phyloP scores from a whole-genome alignment of 1,284 basidiomycete species.

The Rhodotorula glutinis region DNA sequence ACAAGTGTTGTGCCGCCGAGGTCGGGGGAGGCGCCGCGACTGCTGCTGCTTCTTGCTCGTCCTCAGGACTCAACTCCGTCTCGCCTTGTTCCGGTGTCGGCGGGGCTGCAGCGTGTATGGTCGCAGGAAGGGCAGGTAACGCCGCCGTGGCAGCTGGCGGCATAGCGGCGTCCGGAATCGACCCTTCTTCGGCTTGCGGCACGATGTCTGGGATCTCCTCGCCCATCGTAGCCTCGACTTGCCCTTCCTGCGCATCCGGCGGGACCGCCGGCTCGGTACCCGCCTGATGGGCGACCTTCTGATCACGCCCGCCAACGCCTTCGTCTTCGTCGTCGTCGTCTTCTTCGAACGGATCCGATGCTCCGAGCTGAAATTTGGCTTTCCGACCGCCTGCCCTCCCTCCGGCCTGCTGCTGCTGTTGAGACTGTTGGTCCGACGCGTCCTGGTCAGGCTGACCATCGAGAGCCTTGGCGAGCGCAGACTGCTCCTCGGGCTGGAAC shows the following conservation, averaged over 20 bases:
- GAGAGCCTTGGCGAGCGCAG: constrained; percentile 18
- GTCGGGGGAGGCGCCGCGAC: constrained; percentile 4
- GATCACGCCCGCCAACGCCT: background rate
- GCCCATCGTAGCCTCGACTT: background rate
- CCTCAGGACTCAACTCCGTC: background rate
- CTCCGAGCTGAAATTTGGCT: constrained; percentile 28
- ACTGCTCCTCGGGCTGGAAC: constrained; percentile 7
- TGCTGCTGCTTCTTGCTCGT: constrained; percentile 9
- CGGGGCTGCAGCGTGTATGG: constrained; percentile 15
- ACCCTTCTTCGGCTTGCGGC: background rate
- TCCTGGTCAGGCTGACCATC: constrained; percentile 3
- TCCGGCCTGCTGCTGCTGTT: background rate
- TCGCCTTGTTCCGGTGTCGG: background rate
- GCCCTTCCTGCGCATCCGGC: background rate
- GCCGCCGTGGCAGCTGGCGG: constrained; percentile 21
- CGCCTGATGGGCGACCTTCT: background rate
- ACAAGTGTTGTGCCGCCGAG: constrained; percentile 11
- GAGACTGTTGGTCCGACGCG: background rate
- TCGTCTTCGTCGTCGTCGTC: constrained; percentile 9
- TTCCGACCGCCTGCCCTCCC: constrained; percentile 8
- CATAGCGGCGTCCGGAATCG: constrained; percentile 17
- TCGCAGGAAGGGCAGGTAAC: constrained; percentile 15
- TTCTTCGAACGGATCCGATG: constrained; percentile 7
- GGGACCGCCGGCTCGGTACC: background rate
- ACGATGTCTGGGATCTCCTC: background rate